Base-by-base conservation (phyloP, 106 monocot genomes). In the Hemerocallis citrina region DNA sequence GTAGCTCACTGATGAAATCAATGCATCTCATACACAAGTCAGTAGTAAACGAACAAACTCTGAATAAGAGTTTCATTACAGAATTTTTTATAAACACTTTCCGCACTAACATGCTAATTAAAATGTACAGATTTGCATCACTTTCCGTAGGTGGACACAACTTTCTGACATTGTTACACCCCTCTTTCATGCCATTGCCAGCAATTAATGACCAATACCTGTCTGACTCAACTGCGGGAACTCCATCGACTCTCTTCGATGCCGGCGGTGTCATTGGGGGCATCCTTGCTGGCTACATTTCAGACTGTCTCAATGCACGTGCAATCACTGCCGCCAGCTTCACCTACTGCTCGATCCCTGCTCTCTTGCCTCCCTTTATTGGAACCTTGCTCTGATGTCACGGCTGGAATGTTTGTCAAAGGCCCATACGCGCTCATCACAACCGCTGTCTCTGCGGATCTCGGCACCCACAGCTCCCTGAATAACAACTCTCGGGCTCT, bases 371-470 rank as follows among this genome's bases (percentile, higher is more conserved):
- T 89, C 89, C 60, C 48, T 89, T 22, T 55, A 31, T 52, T 80
- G 77, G 73, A 89, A 89, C 36, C 34, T 66, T 6, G 55, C 33
- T 4, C 80, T 89, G 47, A 74, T 89, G 89, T 69, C 39, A 16
- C 75, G 15, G 56, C 89, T 0, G 89, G 89, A 39, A 69, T 84
- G 77, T 77, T 89, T 34, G 89, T 89, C 41, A 89, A 89, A 8
- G 89, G 89, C 2, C 89, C 89, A 5, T 89, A 89, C 30, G 89
- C 89, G 3, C 80, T 89, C 21, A 89, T 89, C 50, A 89, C 89
- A 22, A 89, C 89, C 1, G 89, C 89, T 10, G 89, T 89, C 3
- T 89, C 89, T 3, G 77, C 89, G 1, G 89, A 89, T 54, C 84
- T 89, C 1, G 89, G 89, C 39, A 84, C 80, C 31, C 86, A 86